These are phyloP conservation scores for Closterium sp. DNA, from an alignment of 139 green algal species.

Conservation along the genomic window DNA sequence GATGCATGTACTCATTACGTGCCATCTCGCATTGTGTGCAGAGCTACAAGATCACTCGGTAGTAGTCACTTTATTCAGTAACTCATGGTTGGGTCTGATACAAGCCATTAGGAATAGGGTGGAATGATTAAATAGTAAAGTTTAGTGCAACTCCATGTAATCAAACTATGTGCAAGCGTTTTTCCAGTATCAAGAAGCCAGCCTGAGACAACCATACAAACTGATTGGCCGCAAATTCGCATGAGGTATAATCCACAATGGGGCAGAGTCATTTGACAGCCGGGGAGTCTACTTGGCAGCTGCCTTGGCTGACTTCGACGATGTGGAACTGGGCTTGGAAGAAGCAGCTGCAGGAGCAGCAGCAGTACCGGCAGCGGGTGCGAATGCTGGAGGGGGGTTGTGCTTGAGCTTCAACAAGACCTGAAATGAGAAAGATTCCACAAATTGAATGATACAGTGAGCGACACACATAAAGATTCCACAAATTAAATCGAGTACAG, in stretches of 20 bases:
- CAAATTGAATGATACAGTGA: background rate
- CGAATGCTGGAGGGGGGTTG: background rate
- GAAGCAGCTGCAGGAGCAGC: background rate
- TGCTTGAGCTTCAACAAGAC: constrained; percentile 1
- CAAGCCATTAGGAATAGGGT: no score
- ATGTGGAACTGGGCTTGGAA: background rate
- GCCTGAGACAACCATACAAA: no score
- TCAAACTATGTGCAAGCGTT: no score
- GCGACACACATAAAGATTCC: background rate
- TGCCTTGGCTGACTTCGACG: background rate
- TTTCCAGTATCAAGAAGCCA: no score
- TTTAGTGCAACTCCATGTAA: no score
- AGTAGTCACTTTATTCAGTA: background rate
- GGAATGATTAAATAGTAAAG: no score
- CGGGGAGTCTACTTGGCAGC: background rate
- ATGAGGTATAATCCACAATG: no score
- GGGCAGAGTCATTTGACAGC: no score
- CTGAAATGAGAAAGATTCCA: background rate
- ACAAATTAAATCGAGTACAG: background rate
- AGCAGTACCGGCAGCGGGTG: background rate
- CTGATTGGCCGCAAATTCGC: no score
- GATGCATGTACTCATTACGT: no score
- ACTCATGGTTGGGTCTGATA: no score
- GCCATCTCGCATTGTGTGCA: background rate
- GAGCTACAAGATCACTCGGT: background rate